Base-by-base conservation (phyloP, 75 land plant genomes). In the Pinus tabuliformis region DNA sequence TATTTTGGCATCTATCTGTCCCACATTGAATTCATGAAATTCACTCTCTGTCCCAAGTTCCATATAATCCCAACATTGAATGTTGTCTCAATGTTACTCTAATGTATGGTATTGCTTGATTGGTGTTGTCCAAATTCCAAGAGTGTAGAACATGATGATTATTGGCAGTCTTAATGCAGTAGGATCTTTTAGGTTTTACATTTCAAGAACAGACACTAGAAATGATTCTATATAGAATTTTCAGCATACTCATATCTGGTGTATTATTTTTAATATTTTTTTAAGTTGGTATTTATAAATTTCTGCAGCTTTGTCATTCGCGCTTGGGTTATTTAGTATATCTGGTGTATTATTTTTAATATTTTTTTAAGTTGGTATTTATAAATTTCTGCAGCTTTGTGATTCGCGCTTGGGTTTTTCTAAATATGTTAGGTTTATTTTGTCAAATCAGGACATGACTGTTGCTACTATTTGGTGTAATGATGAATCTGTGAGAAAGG, bases 401-500 rank as follows among this genome's bases (percentile, higher is more conserved):
- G 20, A 3, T 42, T 45, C 13, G 54, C 13, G 54, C 12, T 0
- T 26, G 42, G 42, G n/a, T n/a, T 68, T 42, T 8, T 68, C 72
- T 68, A 49, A 49, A 3, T 9, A 68, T 68, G 13, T 21, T 8
- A 14, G 12, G n/a, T 68, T 7, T 26, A 26, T 18, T 39, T 68
- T 15, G 17, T 68, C 22, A 68, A 68, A 68, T 42, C 70, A 93
- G 99, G 83, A 86, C 76, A 88, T 89, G 78, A 85, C 80, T 58
- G 82, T 96, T 76, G 95, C 97, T 57, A 85, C 79, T 49, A 1
- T 59, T 33, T 96, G 92, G 92, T 80, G 94, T 73, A 96, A 96
- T 73, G 72, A 90, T 74, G 81, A 84, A 70, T 52, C 85, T 16
- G 97, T 96, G 26, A 81, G 99, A 80, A 60, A 68, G 68, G 97